Base-by-base conservation (phyloP, 345 rosid species). In the Jatropha curcas region DNA sequence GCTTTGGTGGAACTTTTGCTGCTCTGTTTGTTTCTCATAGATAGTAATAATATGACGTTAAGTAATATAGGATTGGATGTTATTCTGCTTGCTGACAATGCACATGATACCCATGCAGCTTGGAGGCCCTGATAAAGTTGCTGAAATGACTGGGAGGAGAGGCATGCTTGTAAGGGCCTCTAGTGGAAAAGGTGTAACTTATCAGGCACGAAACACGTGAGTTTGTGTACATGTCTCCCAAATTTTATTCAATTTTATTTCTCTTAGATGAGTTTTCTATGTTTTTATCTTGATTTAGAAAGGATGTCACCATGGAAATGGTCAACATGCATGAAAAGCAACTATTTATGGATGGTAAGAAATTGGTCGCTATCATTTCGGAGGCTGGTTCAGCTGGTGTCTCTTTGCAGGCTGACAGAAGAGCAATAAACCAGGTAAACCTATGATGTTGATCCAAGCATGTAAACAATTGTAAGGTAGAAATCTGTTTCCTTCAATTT, bases 361-460 rank as follows among this genome's bases (percentile, higher is more conserved):
- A 92, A 74, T 84, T 82, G 13, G 96, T 88, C 79, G 99, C 99
- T 53, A 84, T 95, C 74, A 95, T 95, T 77, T 95, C 99, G 34
- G 99, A 95, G 86, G 99, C 99, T 73, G 99, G 99, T 69, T 95
- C 98, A 52, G 99, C 99, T 72, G 99, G 98, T 74, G 99, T 95
- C 60, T 95, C 99, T 33, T 81, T 95, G 85, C 99, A 95, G 85
- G 96, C 99, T 11, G 99, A 95, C 86, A 90, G 92, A 88, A 89
- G 98, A 84, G 98, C 92, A 31, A 67, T 64, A 71, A 95, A 95
- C 84, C 99, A 92, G 98, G 97, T 88, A 28, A 61, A 81, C 58
- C 57, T 28, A 35, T 78, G 53, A 48, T 65, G 10, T 60, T 17
- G 33, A 19, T 63, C 22, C 61, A 25, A 46, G 31, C 6, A n/a